These are phyloP conservation scores for Botrytis porri DNA, from an alignment of 2,329 filamentous ascomycete species.

Conservation along the genomic window DNA sequence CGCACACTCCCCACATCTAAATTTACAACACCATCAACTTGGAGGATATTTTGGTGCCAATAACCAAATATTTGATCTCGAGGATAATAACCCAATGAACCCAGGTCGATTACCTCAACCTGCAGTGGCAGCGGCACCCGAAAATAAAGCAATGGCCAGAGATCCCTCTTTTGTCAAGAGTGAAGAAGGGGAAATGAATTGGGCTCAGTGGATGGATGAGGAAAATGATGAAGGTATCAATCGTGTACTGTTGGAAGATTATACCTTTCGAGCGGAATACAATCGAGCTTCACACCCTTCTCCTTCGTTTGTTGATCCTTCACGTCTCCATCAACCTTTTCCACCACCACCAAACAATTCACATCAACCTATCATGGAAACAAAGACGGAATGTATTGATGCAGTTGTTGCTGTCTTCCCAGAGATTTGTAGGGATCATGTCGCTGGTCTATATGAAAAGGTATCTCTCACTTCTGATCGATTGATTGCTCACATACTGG, in stretches of 20 bases:
- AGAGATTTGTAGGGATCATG: constrained; percentile 45
- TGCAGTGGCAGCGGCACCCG: background rate
- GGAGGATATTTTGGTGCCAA: background rate
- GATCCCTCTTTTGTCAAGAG: background rate
- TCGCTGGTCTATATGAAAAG: constrained; percentile 40
- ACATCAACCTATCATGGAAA: constrained; percentile 9
- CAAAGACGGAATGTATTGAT: constrained; percentile 34
- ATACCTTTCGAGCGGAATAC: background rate
- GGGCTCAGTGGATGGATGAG: background rate
- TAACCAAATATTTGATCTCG: background rate
- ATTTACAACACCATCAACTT: background rate
- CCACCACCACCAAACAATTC: background rate
- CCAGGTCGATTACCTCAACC: background rate
- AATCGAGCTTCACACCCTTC: background rate
- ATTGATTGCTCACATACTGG: constrained; percentile 41
- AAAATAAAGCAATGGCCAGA: background rate
- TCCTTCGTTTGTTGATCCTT: background rate
- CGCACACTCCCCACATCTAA: background rate
- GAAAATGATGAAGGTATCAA: constrained; percentile 7
- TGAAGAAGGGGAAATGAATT: background rate
- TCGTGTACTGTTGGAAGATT: constrained; percentile 8
- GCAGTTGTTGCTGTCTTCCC: constrained; percentile 46
- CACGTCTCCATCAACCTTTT: background rate
- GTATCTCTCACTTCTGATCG: constrained; percentile 29
- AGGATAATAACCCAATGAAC: background rate